Evolutionary conservation across 305 asterid genomes (phyloP), one percentile per base, ranked within the genome.

Genomic region (Fraxinus albicans): DNA sequence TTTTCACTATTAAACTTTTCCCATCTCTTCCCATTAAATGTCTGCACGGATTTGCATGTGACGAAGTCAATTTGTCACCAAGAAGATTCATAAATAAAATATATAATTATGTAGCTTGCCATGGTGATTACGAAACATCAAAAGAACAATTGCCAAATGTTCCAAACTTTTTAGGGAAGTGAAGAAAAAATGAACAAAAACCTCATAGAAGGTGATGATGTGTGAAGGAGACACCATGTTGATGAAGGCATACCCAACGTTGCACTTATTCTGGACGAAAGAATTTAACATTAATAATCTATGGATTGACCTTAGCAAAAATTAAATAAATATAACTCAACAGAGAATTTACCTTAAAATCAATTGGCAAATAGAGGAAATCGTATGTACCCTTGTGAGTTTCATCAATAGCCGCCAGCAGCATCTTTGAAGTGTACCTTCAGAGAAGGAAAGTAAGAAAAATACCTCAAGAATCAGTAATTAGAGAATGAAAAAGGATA

Each of bases 351-450:
- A 96, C 99, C 98, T 96, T 96, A 79, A 96, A 96, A 89, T 96
- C 99, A 85, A 96, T 96, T 6, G 99, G 99, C 86, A 96, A 81
- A 86, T 94, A 94, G 83, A 96, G 95, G 86, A 96, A 96, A 90
- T 94, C 99, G 84, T 93, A 96, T 12, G 97, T 89, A 76, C 93
- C 96, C 90, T 89, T 92, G 89, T 96, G 98, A 13, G 93, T 94
- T 87, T 94, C 98, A 82, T 94, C 98, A 78, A 96, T 94, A 79
- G 97, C 95, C 70, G 90, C 89, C 76, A 96, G 97, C 77, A 96
- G 93, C 99, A 96, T 94, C 89, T 92, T 96, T 8, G 99, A 96
- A 77, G 99, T 94, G 88, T 94, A 96, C 97, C 99, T 96, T 79
- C 80, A 53, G 47, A 53, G 3, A 50, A 33, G 67, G 79, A 80